phyloP scores from a whole-genome alignment of 306 rosid species.

The Comarum palustre region DNA sequence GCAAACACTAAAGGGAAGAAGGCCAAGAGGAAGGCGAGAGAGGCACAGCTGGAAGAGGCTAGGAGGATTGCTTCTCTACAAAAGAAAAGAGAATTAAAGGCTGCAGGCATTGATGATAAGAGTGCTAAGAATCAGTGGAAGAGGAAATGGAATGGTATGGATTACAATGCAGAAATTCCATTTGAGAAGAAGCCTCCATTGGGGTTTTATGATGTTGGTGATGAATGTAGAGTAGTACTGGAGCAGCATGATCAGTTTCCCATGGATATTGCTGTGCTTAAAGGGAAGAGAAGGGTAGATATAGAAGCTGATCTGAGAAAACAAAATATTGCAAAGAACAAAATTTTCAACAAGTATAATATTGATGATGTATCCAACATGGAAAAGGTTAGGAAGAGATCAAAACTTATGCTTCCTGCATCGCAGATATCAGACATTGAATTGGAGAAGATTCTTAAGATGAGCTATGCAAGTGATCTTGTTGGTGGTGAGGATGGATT shows the following conservation, averaged over 20 bases:
- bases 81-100: constrained; percentile 74
- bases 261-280: constrained; percentile 81
- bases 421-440: constrained; percentile 89
- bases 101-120: constrained; percentile 65
- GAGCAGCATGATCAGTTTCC: constrained; percentile 63
- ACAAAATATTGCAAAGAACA: constrained; percentile 79
- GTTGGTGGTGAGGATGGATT: constrained; percentile 39
- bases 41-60: constrained; percentile 81
- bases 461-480: constrained; percentile 86
- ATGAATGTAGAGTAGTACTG: constrained; percentile 49
- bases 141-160: constrained; percentile 70
- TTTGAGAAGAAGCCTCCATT: constrained; percentile 90
- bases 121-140: constrained; percentile 51
- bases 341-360: constrained; percentile 79
- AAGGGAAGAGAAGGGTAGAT: constrained; percentile 82
- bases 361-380: constrained; percentile 34
- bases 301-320: constrained; percentile 68
- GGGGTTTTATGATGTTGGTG: constrained; percentile 74
- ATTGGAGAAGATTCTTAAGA: constrained; percentile 86
- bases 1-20: constrained; percentile 84
- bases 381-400: constrained; percentile 75
- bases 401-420: constrained; percentile 92
- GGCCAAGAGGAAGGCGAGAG: constrained; percentile 85
- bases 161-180: constrained; percentile 78
- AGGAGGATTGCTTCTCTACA: constrained; percentile 80